Evolutionary conservation across 2,329 filamentous ascomycete genomes (phyloP).

Genomic region (Fusarium sarcochroum): DNA sequence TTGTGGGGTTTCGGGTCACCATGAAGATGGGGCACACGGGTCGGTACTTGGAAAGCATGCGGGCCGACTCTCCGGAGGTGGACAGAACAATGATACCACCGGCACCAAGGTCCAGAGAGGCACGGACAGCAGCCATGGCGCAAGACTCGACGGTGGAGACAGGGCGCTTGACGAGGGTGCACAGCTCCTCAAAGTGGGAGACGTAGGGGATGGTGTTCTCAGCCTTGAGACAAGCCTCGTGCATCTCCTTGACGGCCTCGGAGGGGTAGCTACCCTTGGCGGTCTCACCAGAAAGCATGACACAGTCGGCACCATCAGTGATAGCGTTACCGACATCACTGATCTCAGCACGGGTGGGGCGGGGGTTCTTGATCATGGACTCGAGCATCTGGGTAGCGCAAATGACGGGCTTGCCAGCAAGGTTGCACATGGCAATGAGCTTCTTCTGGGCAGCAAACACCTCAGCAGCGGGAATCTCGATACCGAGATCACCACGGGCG

Average conservation of each 20-base stretch:
- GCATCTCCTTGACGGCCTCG: slow-evolving; percentile 97
- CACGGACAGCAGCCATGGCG: slow-evolving; percentile 96
- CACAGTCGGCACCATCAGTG: slow-evolving; percentile 97
- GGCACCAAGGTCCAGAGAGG: slow-evolving; percentile 95
- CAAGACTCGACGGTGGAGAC: slow-evolving; percentile 93
- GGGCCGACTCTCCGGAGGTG: slow-evolving; percentile 94
- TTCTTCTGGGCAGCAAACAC: slow-evolving; percentile 99
- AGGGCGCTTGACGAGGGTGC: slow-evolving; percentile 84
- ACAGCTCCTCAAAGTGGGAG: slow-evolving; percentile 95
- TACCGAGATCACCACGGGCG: slow-evolving; percentile 94
- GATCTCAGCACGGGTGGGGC: slow-evolving; percentile 97
- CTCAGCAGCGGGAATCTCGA: slow-evolving; percentile 98
- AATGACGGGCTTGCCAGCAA: slow-evolving; percentile 98
- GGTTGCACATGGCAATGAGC: slow-evolving; percentile 99
- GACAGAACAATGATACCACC: slow-evolving; percentile 96
- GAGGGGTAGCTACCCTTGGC: slow-evolving; percentile 96
- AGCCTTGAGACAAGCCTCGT: slow-evolving; percentile 95
- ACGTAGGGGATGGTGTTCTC: slow-evolving; percentile 98
- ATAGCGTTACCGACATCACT: slow-evolving; percentile 99
- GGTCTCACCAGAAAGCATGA: slow-evolving; percentile 99
- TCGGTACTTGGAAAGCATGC: slow-evolving; percentile 97
- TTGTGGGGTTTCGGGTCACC: slow-evolving; percentile 89
- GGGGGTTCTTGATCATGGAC: slow-evolving; percentile 99
- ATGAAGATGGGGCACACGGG: slow-evolving; percentile 99
- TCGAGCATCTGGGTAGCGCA: slow-evolving; percentile 99